phyloP scores from a whole-genome alignment of 1,139 yeast species.

The Geotrichum restrictum region DNA sequence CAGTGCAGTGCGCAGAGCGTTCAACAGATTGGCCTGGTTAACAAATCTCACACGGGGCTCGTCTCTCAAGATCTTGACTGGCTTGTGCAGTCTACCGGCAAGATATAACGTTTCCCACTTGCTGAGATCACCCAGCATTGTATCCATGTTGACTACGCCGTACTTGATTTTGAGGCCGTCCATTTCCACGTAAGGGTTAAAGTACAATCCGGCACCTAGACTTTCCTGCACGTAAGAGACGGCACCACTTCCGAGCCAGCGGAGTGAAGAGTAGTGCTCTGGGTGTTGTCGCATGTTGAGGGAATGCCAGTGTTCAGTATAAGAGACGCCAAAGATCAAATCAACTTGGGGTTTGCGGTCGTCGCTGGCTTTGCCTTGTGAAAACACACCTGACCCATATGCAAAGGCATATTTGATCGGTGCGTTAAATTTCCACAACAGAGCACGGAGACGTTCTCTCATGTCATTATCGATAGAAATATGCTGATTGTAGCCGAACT shows the following conservation, averaged over 20 bases:
- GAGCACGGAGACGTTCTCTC: slow-evolving; percentile 47
- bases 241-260: slow-evolving; percentile 55
- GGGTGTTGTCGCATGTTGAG: slow-evolving; percentile 62
- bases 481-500: slow-evolving; percentile 58
- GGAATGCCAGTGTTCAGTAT: slow-evolving; percentile 71
- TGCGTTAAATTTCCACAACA: slow-evolving; percentile 58
- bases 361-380: slow-evolving; percentile 53
- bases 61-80: slow-evolving; percentile 71
- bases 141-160: slow-evolving; percentile 70
- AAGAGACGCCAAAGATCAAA: slow-evolving; percentile 76
- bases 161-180: slow-evolving; percentile 68
- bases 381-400: slow-evolving; percentile 91
- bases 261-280: slow-evolving; percentile 70
- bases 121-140: slow-evolving; percentile 60
- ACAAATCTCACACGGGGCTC: slow-evolving; percentile 58
- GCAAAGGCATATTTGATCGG: slow-evolving; percentile 79
- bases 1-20: slow-evolving; percentile 74
- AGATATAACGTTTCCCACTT: slow-evolving; percentile 83
- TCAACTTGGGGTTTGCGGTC: slow-evolving; percentile 68
- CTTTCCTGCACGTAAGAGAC: slow-evolving; percentile 57
- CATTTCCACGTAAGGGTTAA: slow-evolving; percentile 80
- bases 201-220: slow-evolving; percentile 88
- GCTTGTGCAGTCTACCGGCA: slow-evolving; percentile 93
- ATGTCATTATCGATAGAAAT: slow-evolving; percentile 46
- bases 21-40: slow-evolving; percentile 71